phyloP scores from a whole-genome alignment of 2,329 filamentous ascomycete genomes.

The Phoma sp. region DNA sequence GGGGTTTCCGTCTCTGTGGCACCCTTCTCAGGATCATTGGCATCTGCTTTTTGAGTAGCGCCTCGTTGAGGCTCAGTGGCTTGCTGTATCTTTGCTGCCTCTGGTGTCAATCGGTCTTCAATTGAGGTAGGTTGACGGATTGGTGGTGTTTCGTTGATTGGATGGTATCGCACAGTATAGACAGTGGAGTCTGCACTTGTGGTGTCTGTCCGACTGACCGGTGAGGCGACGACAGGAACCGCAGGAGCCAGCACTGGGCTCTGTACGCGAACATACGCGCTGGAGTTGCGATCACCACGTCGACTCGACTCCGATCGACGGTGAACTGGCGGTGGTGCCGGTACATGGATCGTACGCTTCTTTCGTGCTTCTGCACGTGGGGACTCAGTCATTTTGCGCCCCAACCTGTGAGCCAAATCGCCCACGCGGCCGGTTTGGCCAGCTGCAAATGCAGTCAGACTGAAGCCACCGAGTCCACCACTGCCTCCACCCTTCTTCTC shows the following conservation, averaged over 20 bases:
- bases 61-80: slow-evolving; percentile 7
- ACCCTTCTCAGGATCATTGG: slow-evolving; percentile 40
- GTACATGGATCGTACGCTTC: slow-evolving; percentile 42
- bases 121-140: slow-evolving; percentile 21
- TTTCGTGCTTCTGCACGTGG: slow-evolving; percentile 37
- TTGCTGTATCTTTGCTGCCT: slow-evolving; percentile 8
- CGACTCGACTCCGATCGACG: slow-evolving; percentile 36
- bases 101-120: slow-evolving; percentile 23
- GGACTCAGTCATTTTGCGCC: slow-evolving; percentile 36
- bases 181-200: slow-evolving; percentile 68
- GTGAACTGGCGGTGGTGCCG: slow-evolving; percentile 38
- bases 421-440: slow-evolving; percentile 33
- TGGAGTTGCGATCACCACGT: slow-evolving; percentile 31
- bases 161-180: slow-evolving; percentile 67
- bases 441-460: slow-evolving; percentile 31
- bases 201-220: slow-evolving; percentile 65
- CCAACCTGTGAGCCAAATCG: slow-evolving; percentile 36
- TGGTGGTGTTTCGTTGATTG: slow-evolving; percentile 53
- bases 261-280: slow-evolving; percentile 39
- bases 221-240: slow-evolving; percentile 56
- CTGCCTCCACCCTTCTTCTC: slow-evolving; percentile 32
- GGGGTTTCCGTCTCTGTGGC: slow-evolving; percentile 19
- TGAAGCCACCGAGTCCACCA: slow-evolving; percentile 27
- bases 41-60: slow-evolving; percentile 17
- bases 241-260: slow-evolving; percentile 52